phyloP scores from a whole-genome alignment of 2,329 filamentous ascomycete genomes.

The Aspergillus latus region DNA sequence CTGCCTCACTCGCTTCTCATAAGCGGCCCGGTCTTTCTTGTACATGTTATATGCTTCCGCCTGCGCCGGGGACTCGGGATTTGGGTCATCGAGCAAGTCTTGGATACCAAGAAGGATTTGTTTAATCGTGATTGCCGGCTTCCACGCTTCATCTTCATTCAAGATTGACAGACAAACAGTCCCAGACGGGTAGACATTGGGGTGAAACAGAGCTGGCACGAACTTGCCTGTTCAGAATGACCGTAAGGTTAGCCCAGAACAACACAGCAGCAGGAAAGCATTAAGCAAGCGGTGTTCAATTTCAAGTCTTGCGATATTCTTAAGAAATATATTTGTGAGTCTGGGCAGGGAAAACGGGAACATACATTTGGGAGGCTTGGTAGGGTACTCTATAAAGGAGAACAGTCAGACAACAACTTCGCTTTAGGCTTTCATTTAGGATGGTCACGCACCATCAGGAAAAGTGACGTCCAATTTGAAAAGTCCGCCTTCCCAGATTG shows the following conservation, averaged over 20 bases:
- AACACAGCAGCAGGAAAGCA: background rate
- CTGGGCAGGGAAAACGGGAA: conserved; percentile 16
- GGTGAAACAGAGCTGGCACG: conserved; percentile 90
- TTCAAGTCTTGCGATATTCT: background rate
- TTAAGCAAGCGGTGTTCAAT: background rate
- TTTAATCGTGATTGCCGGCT: conserved; percentile 97
- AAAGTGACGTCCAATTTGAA: conserved; percentile 94
- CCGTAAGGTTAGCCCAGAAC: background rate
- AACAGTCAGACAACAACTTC: conserved; percentile 17
- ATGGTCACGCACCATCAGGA: conserved; percentile 71
- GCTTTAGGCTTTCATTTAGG: background rate
- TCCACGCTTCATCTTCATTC: conserved; percentile 98
- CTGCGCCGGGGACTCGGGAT: conserved; percentile 94
- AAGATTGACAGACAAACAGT: conserved; percentile 96
- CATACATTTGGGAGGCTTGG: conserved; percentile 97
- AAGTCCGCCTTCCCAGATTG: conserved; percentile 94
- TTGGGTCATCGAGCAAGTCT: conserved; percentile 91
- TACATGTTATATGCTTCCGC: conserved; percentile 97
- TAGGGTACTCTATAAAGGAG: conserved; percentile 76
- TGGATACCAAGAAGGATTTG: conserved; percentile 96
- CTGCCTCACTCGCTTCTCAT: conserved; percentile 82
- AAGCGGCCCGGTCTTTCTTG: conserved; percentile 83
- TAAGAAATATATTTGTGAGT: too few species aligned
- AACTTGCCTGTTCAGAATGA: conserved; percentile 77
- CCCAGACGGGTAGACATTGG: conserved; percentile 96